Percentiles rank a stretch among this genome's conserved stretches.
Evolutionary conservation across 1,284 basidiomycete species (phyloP).

Genomic region (Prillingera fragicola): DNA sequence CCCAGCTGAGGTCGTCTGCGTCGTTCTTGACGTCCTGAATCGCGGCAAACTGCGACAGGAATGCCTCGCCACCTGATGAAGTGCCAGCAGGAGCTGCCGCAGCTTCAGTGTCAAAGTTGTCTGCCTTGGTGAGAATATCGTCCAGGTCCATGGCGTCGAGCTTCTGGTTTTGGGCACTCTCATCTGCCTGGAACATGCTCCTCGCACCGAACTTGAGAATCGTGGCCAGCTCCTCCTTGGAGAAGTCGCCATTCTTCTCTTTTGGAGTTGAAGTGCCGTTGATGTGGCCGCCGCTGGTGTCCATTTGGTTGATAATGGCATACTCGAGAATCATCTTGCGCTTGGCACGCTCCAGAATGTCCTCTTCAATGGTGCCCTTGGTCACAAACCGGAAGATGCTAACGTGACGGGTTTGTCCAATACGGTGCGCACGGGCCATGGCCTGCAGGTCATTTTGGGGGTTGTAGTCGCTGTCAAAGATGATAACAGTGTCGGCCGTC

Average conservation of each 20-base stretch:
- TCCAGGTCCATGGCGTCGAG: slow-evolving; percentile 99
- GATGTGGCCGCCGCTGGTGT: slow-evolving; percentile 95
- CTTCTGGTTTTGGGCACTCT: slow-evolving; percentile 85
- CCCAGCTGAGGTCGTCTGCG: slow-evolving; percentile 80
- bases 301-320: slow-evolving; percentile 99
- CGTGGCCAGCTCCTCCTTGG: slow-evolving; percentile 96
- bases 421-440: slow-evolving; percentile 96
- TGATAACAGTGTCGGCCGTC: slow-evolving; percentile 97
- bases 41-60: slow-evolving; percentile 90
- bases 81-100: slow-evolving; percentile 75
- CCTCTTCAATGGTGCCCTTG: slow-evolving; percentile 99
- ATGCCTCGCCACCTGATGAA: slow-evolving; percentile 92
- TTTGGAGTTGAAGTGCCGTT: slow-evolving; percentile 74
- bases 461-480: slow-evolving; percentile 74
- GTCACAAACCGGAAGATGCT: slow-evolving; percentile 96
- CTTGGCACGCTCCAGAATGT: slow-evolving; percentile 94
- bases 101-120: slow-evolving; percentile 91
- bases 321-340: slow-evolving; percentile 99
- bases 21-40: slow-evolving; percentile 94
- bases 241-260: slow-evolving; percentile 71
- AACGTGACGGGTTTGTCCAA: slow-evolving; percentile 96
- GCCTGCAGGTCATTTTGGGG: slow-evolving; percentile 98
- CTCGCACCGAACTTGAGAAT: slow-evolving; percentile 98
- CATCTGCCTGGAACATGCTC: slow-evolving; percentile 98
- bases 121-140: slow-evolving; percentile 93